Evolutionary conservation across 1,139 yeast species (phyloP).

Genomic region (Diutina scorzettiae): DNA sequence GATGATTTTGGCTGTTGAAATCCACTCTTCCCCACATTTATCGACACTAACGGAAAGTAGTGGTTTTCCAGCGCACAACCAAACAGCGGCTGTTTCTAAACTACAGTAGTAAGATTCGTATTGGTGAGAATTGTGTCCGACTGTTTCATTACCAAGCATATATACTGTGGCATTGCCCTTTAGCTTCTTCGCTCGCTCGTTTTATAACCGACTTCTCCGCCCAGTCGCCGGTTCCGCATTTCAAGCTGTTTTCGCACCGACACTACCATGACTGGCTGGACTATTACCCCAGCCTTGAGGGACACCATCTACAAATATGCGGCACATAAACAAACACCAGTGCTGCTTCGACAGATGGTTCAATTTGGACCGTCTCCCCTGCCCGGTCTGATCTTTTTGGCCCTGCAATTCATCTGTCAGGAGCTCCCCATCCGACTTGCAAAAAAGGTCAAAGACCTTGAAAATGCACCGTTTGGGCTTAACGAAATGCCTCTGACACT

Average conservation of each 20-base stretch:
- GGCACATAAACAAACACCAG: constrained; percentile 70
- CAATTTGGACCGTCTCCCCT: constrained; percentile 74
- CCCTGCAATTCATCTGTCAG: constrained; percentile 76
- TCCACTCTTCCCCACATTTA: too few species aligned
- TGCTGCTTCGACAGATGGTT: constrained; percentile 83
- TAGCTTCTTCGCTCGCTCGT: too few species aligned
- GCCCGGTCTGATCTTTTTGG: constrained; percentile 70
- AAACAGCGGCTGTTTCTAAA: too few species aligned
- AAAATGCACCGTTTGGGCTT: constrained; percentile 66
- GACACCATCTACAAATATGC: constrained; percentile 47
- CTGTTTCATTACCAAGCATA: too few species aligned
- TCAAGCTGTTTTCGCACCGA: not conserved
- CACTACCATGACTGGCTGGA: constrained; percentile 4
- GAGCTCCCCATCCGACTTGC: constrained; percentile 84
- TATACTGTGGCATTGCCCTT: too few species aligned
- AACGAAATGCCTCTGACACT: constrained; percentile 62
- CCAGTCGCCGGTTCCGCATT: too few species aligned
- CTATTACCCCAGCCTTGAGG: constrained; percentile 15
- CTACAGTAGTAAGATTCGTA: too few species aligned
- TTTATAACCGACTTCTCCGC: too few species aligned
- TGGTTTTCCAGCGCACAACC: too few species aligned
- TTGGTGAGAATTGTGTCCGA: too few species aligned
- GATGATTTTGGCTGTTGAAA: too few species aligned
- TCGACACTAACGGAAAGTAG: too few species aligned
- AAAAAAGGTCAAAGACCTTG: constrained; percentile 75